Evolutionary conservation across 306 rosid species (phyloP).

Genomic region (Acacia melanoxylon): DNA sequence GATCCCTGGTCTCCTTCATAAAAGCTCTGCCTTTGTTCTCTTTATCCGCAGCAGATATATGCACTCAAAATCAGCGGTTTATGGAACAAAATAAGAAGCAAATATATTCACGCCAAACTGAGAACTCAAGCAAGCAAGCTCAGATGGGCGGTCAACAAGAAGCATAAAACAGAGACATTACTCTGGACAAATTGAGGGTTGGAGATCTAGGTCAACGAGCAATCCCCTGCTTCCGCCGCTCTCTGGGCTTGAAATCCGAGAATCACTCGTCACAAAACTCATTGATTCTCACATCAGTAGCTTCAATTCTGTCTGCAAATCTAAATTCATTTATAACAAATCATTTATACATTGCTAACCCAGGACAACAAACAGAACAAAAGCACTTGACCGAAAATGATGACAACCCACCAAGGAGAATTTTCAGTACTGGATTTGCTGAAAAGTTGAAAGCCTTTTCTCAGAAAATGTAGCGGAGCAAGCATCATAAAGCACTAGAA

Average conservation of each 20-base stretch:
- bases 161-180: too few relatives aligned
- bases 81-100: too few relatives aligned
- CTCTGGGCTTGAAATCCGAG: slow-evolving; percentile 34
- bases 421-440: slow-evolving; percentile 51
- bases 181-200: too few relatives aligned
- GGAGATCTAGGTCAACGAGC: slow-evolving; percentile 10
- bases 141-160: too few relatives aligned
- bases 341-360: neutral
- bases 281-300: slow-evolving; percentile 56
- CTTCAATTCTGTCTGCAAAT: slow-evolving; percentile 47
- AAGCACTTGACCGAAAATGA: neutral
- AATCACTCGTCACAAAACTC: slow-evolving; percentile 38
- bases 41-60: too few relatives aligned
- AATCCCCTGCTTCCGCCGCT: slow-evolving; percentile 29
- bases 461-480: slow-evolving; percentile 44
- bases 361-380: neutral
- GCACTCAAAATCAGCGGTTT: too few relatives aligned
- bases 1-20: too few relatives aligned
- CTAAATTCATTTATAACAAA: neutral
- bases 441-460: slow-evolving; percentile 38
- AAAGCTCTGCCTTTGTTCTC: too few relatives aligned
- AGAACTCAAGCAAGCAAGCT: too few relatives aligned
- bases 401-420: slow-evolving; percentile 38
- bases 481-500: slow-evolving; percentile 50
- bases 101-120: too few relatives aligned